Evolutionary conservation across 179 eudicot genomes (phyloP), one percentile per base, ranked within the genome.

Genomic region (Nepenthes alata): DNA sequence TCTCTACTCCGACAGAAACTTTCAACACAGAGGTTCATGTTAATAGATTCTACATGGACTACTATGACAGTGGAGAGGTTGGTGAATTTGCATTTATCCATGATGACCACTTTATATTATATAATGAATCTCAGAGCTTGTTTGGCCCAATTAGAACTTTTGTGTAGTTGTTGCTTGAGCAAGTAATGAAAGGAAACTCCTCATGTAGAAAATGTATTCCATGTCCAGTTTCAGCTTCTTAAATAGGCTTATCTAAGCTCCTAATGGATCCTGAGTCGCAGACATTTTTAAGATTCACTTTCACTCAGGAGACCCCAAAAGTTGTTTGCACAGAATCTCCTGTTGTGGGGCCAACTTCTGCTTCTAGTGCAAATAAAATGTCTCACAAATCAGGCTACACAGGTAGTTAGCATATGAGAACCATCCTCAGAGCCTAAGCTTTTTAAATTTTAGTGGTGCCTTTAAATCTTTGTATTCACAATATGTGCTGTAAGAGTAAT

Each of bases 21-120:
- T 93, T 93, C 75, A 87, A 79, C 64, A 86, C 88, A 1, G 98
- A 93, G 74, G 81, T 93, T 74, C 98, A 87, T 62, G 87, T 93
- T 57, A 89, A 93, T 74, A 80, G 71, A 61, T 93, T 93, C 79
- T 80, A 54, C 72, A 93, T 91, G 98, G 98, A 91, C 66, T 89
- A 83, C 74, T 89, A 84, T 66, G 87, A 83, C 49, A 89, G 95
- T 66, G 98, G 98, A 76, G 96, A 89, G 96, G 98, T 91, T 65
- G 36, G 74, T 71, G 63, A 71, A 65, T 57, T 56, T 53, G 25
- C 25, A 25, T 59, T 71, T 67, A 15, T 58, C 15, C 13, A 41
- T 41, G 11, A 41, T 36, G 36, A 60, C 60, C 41, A 12, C 53
- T 38, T 55, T 39, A 25, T 25, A 25, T 25, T 25, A 25, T 25